Conservation (phyloP, 148 eudicot genomes). For the Linanthus parryae region DNA sequence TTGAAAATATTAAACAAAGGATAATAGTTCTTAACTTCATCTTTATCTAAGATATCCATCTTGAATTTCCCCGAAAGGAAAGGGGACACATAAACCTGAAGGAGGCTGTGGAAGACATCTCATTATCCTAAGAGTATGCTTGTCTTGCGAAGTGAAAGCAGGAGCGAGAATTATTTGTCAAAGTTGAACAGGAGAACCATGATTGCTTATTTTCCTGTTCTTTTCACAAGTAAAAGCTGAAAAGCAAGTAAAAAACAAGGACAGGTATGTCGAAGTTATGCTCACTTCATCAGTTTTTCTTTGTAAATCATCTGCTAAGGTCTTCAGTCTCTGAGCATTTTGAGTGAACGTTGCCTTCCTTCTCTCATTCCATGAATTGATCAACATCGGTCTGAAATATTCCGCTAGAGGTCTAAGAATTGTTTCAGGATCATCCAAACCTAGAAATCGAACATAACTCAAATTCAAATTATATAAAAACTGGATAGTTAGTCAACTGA, state of each 20-base stretch:
- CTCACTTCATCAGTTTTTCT: constrained; percentile 90
- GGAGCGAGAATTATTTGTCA: no score
- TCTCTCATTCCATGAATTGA: constrained; percentile 77
- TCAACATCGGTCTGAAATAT: constrained; percentile 81
- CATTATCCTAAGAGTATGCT: no score
- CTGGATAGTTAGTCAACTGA: background rate
- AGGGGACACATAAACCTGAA: no score
- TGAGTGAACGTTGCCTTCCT: constrained; percentile 68
- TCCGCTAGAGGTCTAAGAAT: constrained; percentile 69
- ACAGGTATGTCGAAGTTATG: no score
- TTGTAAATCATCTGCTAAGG: constrained; percentile 62
- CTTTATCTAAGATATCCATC: no score
- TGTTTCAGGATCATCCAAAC: constrained; percentile 64
- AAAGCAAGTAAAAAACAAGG: no score
- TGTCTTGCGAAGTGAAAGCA: no score
- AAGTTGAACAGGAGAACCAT: no score
- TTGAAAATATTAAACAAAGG: background rate
- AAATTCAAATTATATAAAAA: constrained; percentile 16
- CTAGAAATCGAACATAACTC: constrained; percentile 22
- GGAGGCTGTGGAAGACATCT: no score
- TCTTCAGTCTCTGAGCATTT: constrained; percentile 72
- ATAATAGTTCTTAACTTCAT: background rate
- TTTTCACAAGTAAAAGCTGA: no score
- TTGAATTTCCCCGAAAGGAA: no score
- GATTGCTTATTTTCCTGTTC: no score